A percentile compares a stretch with the other conserved stretches of the same genome.
Conservation (phyloP, 305 asterid genomes). For the Fraxinus dipetala region DNA sequence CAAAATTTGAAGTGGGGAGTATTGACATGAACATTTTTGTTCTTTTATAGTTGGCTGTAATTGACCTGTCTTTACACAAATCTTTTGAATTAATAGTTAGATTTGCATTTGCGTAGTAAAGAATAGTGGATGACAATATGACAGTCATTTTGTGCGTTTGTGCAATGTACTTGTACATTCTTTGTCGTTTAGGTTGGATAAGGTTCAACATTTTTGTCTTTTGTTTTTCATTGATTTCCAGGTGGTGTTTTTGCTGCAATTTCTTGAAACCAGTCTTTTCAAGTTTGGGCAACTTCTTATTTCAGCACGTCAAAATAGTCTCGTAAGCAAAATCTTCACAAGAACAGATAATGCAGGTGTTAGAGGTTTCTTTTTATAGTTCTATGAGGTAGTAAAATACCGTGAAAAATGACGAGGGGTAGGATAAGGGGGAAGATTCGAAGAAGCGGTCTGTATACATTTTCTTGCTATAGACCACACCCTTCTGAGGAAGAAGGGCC, state of each 20-base stretch:
- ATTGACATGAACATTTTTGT: not conserved
- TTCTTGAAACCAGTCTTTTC: slow-evolving; percentile 2
- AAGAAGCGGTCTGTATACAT: slow-evolving; percentile 65
- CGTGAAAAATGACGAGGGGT: slow-evolving; percentile 52
- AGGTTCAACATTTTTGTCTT: not conserved
- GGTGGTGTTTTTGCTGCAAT: slow-evolving; percentile 26
- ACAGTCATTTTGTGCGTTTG: slow-evolving; percentile 7
- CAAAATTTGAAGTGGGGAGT: slow-evolving; percentile 8
- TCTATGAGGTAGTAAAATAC: slow-evolving; percentile 19
- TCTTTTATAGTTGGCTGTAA: slow-evolving; percentile 13
- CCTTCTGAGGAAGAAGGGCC: slow-evolving; percentile 48
- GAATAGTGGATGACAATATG: slow-evolving; percentile 20
- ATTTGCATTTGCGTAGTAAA: slow-evolving; percentile 14
- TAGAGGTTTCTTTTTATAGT: slow-evolving; percentile 17
- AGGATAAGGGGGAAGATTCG: slow-evolving; percentile 59
- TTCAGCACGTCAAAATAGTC: slow-evolving; percentile 20
- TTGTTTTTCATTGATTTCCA: slow-evolving; percentile 18
- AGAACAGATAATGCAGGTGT: slow-evolving; percentile 30
- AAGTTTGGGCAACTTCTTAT: slow-evolving; percentile 14
- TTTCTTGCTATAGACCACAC: slow-evolving; percentile 49
- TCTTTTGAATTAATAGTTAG: slow-evolving; percentile 26
- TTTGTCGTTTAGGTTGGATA: slow-evolving; percentile 1
- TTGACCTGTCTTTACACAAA: slow-evolving; percentile 14
- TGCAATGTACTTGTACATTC: slow-evolving; percentile 8
- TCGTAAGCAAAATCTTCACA: slow-evolving; percentile 24